These are phyloP conservation scores for Setomelanomma holmii DNA, from an alignment of 2,329 filamentous ascomycete genomes.

Conservation along the genomic window DNA sequence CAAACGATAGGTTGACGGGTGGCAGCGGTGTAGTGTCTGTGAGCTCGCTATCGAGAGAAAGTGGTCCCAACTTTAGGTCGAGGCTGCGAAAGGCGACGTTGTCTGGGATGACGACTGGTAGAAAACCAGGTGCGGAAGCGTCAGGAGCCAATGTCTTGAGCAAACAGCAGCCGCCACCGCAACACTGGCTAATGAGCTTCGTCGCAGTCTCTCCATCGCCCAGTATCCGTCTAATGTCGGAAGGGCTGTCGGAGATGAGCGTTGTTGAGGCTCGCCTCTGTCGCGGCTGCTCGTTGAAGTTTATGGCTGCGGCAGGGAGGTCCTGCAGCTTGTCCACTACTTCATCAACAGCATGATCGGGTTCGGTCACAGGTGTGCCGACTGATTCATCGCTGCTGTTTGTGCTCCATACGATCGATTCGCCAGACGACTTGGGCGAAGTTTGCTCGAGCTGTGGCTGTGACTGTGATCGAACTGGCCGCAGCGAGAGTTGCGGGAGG, in stretches of 20 bases:
- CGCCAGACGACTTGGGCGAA: constrained; percentile 51
- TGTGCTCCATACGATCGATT: constrained; percentile 51
- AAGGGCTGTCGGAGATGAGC: constrained; percentile 66
- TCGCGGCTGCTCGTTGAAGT: constrained; percentile 45
- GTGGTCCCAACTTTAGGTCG: constrained; percentile 74
- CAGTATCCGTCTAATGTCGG: constrained; percentile 65
- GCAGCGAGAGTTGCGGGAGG: constrained; percentile 39
- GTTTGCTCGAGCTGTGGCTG: constrained; percentile 39
- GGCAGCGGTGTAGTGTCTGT: constrained; percentile 76
- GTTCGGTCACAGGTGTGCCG: constrained; percentile 54
- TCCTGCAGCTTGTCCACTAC: constrained; percentile 51
- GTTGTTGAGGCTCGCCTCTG: constrained; percentile 72
- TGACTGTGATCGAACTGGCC: constrained; percentile 20
- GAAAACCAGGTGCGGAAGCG: constrained; percentile 51
- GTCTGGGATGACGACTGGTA: constrained; percentile 68
- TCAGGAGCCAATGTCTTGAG: constrained; percentile 61
- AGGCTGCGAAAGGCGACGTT: constrained; percentile 86
- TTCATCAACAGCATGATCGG: constrained; percentile 51
- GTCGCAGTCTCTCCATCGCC: constrained; percentile 63
- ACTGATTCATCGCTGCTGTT: constrained; percentile 52
- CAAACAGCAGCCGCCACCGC: constrained; percentile 70
- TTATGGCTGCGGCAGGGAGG: constrained; percentile 44
- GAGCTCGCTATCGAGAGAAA: constrained; percentile 73
- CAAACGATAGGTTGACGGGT: constrained; percentile 75
- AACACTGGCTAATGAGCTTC: constrained; percentile 67